A percentile compares a stretch with the other conserved stretches of the same genome.
Conservation (phyloP, 345 rosid species). For the Populus ilicifolia region DNA sequence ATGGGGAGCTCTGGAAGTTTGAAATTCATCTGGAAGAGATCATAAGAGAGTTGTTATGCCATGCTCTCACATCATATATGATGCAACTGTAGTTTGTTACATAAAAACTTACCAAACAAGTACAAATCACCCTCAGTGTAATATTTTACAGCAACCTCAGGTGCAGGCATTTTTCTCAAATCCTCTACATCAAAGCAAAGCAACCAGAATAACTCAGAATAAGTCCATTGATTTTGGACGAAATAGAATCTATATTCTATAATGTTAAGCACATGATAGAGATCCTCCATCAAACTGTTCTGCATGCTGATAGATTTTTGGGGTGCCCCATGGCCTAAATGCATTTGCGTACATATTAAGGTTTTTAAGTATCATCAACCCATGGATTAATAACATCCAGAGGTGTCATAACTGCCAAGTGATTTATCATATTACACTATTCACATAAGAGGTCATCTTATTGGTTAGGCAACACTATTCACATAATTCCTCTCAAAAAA, state of each 20-base stretch:
- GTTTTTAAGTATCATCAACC: not conserved
- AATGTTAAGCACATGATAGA: not conserved
- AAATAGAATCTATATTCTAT: not conserved
- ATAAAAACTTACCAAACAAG: constrained; percentile 67
- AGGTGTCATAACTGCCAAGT: not conserved
- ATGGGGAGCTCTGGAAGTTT: constrained; percentile 74
- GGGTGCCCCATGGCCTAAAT: not conserved
- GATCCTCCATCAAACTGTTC: not conserved
- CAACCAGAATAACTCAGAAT: constrained; percentile 4
- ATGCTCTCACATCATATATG: not conserved
- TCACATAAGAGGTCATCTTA: not conserved
- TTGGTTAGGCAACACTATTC: not conserved
- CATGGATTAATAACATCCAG: not conserved
- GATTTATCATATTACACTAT: not conserved
- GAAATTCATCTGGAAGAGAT: constrained; percentile 77
- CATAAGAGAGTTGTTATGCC: constrained; percentile 5
- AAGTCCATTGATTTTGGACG: not conserved
- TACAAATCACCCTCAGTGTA: constrained; percentile 86
- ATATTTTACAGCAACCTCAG: constrained; percentile 82
- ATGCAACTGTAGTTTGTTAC: not conserved
- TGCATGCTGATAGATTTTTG: not conserved
- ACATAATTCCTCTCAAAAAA: not conserved
- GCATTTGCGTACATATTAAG: not conserved
- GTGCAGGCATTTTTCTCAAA: constrained; percentile 82
- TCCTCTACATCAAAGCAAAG: constrained; percentile 44